Evolutionary conservation across 768 basidiomycete species (phyloP).

Genomic region (Daedaleopsis nitida): DNA sequence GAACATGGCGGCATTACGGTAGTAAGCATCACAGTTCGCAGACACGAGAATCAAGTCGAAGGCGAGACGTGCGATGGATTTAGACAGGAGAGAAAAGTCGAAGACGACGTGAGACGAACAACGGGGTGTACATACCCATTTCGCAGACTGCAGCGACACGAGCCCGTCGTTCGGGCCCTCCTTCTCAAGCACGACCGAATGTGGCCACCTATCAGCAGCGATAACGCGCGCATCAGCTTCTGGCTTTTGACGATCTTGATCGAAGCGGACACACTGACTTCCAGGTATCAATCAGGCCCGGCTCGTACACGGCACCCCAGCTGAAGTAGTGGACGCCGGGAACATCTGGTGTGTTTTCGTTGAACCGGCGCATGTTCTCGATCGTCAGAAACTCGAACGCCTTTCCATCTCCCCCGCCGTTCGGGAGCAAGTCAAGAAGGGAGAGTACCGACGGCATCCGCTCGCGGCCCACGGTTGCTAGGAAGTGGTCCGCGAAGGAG

Average conservation of each 20-base stretch:
- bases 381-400: constrained; percentile 90
- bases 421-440: constrained; percentile 82
- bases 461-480: constrained; percentile 65
- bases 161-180: constrained; percentile 96
- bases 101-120: constrained; percentile 4
- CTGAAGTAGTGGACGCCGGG: constrained; percentile 85
- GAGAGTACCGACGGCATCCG: constrained; percentile 72
- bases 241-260: neutral
- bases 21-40: neutral
- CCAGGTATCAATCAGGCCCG: constrained; percentile 91
- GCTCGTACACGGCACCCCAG: constrained; percentile 92
- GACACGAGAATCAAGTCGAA: neutral
- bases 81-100: neutral
- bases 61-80: neutral
- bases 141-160: constrained; percentile 83
- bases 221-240: neutral
- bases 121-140: constrained; percentile 57
- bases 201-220: constrained; percentile 53
- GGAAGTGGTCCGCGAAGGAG: constrained; percentile 89
- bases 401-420: constrained; percentile 91
- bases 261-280: constrained; percentile 42
- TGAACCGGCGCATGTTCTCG: constrained; percentile 87
- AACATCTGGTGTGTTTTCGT: constrained; percentile 80
- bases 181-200: constrained; percentile 78
- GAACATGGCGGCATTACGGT: constrained; percentile 3